Base-by-base conservation (phyloP, 2,329 filamentous ascomycete genomes). In the Penicillium polonicum region DNA sequence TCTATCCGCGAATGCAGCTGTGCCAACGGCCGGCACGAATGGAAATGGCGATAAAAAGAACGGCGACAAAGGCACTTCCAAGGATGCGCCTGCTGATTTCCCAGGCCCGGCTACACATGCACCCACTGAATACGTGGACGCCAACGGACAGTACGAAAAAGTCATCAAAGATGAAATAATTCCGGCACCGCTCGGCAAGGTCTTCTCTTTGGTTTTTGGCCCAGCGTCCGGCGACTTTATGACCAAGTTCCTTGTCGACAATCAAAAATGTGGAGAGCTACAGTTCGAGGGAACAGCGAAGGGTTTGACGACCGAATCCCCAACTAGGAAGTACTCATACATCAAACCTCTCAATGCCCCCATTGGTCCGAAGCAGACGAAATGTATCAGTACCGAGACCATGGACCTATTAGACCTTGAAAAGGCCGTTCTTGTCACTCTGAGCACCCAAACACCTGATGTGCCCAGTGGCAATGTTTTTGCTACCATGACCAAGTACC, bases 381-480 rank as follows among this genome's bases (percentile, higher is more conserved):
- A 96, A 71, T 99, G 94, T 73, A 88, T 95, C 58, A 92, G 91
- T 49, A 89, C 86, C 0, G 92, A 96, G 75, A 89, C 83, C 5
- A 71, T 99, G n/a, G 92, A 97, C 59, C 81, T 83, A 45, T 80
- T 95, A 31, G 93, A 99, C 71, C 80, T 95, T 17, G 93, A 97
- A 55, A 96, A 92, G 72, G 85, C 90, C 2, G 85, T 96, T 56
- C 90, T 88, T 52, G 82, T 99, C n/a, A 86, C 86, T 3, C 86
- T 91, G 56, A 88, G 86, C 31, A 97, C 92, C 0, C 89, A 93
- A 69, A 99, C 89, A 15, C 94, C 94, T 0, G 95, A 99, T 72
- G 94, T 99, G 2, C 94, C 94, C 0, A 96, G 87, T 70, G 94
- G 94, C 35, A 96, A 92, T 70, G 85, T 96, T 4, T 99, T 99